These are phyloP conservation scores for Eucommia ulmoides DNA, from an alignment of 257 asterid species.

Conservation along the genomic window DNA sequence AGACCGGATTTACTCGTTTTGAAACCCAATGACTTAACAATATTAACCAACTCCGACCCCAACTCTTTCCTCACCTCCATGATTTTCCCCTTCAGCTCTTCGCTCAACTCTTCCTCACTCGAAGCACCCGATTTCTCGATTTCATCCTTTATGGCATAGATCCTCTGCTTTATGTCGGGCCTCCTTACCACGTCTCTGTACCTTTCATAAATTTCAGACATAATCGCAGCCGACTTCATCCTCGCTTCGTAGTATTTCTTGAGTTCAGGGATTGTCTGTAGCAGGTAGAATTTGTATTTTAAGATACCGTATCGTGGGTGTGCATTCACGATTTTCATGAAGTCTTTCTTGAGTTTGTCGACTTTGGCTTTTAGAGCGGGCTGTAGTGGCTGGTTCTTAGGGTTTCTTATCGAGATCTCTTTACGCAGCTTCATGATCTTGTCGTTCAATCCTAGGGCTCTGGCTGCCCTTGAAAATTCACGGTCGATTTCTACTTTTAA, in stretches of 20 bases:
- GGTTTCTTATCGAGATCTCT: slow-evolving; percentile 46
- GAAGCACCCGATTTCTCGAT: slow-evolving; percentile 36
- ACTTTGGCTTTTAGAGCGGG: slow-evolving; percentile 44
- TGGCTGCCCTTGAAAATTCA: slow-evolving; percentile 60
- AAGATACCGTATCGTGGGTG: slow-evolving; percentile 62
- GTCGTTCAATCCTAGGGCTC: slow-evolving; percentile 51
- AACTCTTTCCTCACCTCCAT: slow-evolving; percentile 38
- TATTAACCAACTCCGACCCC: slow-evolving; percentile 29
- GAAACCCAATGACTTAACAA: slow-evolving; percentile 43
- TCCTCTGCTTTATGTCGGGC: slow-evolving; percentile 45
- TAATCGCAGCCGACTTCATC: slow-evolving; percentile 28
- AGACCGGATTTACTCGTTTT: too few relatives aligned
- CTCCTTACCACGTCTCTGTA: slow-evolving; percentile 32
- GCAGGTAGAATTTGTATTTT: slow-evolving; percentile 39
- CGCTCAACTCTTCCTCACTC: slow-evolving; percentile 19
- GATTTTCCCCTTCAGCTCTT: slow-evolving; percentile 48
- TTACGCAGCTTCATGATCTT: slow-evolving; percentile 40
- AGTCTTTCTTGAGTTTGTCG: slow-evolving; percentile 45
- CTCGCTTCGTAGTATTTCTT: slow-evolving; percentile 23
- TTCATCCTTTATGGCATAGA: slow-evolving; percentile 46
- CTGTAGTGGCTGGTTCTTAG: slow-evolving; percentile 30
- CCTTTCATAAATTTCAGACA: slow-evolving; percentile 38
- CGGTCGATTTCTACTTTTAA: slow-evolving; percentile 41
- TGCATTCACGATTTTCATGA: slow-evolving; percentile 33
- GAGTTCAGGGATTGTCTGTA: slow-evolving; percentile 37